Conservation (phyloP, 164 flowering plant species). For the Vitis rupestris region DNA sequence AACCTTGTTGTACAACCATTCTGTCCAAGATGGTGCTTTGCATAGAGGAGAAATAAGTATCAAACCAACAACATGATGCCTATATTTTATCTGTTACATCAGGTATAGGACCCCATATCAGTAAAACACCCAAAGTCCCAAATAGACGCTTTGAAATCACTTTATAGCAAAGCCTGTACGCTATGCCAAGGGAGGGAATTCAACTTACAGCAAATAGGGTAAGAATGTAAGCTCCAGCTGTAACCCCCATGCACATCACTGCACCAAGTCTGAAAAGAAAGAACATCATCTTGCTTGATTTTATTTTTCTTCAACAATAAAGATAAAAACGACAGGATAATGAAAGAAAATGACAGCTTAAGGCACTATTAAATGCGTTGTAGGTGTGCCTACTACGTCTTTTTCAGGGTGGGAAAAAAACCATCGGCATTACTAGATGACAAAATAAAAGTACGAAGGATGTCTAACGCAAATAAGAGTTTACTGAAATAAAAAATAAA, state of each 20-base stretch:
- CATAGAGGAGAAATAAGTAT: slow-evolving; percentile 49
- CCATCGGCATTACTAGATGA: background rate
- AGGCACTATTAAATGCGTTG: background rate
- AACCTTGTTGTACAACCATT: slow-evolving; percentile 53
- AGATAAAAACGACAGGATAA: background rate
- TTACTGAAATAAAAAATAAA: background rate
- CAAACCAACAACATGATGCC: slow-evolving; percentile 41
- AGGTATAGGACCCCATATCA: background rate
- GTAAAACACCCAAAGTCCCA: background rate
- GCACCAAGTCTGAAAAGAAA: slow-evolving; percentile 33
- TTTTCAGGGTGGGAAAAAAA: background rate
- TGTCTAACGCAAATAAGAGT: background rate
- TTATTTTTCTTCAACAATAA: background rate
- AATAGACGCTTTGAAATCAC: background rate
- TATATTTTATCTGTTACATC: slow-evolving; percentile 33
- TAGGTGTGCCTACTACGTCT: background rate
- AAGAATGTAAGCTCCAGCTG: slow-evolving; percentile 52
- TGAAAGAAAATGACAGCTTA: background rate
- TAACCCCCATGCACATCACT: slow-evolving; percentile 51
- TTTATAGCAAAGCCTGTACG: background rate
- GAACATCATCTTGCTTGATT: background rate
- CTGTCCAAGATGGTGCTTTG: slow-evolving; percentile 45
- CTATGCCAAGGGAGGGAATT: background rate
- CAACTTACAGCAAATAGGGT: slow-evolving; percentile 43
- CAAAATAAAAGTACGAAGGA: background rate